Conservation (phyloP, 2,329 filamentous ascomycete genomes). For the Phialophora verrucosa region DNA sequence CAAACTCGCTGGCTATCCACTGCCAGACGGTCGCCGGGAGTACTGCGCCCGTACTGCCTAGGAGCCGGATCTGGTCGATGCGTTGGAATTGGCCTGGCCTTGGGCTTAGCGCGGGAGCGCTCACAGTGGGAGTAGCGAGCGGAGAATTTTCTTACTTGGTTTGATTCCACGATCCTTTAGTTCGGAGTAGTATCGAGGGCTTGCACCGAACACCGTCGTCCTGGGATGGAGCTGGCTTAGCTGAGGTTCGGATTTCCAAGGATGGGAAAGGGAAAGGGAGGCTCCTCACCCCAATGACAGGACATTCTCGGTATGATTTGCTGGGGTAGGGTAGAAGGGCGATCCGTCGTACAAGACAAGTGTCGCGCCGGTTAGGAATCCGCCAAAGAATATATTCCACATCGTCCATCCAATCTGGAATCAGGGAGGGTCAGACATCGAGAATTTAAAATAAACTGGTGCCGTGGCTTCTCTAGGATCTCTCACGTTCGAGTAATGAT, state of each 20-base stretch:
- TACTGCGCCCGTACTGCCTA: slow-evolving; percentile 24
- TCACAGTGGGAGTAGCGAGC: not conserved
- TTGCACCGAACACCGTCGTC: slow-evolving; percentile 21
- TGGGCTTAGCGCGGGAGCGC: no score
- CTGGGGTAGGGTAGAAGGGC: slow-evolving; percentile 43
- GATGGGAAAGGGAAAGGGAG: not conserved
- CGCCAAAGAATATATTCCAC: slow-evolving; percentile 57
- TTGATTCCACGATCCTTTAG: slow-evolving; percentile 19
- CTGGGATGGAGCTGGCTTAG: not conserved
- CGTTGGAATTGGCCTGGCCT: no score
- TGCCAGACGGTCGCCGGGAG: slow-evolving; percentile 10
- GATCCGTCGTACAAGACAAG: slow-evolving; percentile 56
- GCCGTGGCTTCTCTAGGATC: not conserved
- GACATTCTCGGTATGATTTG: slow-evolving; percentile 42
- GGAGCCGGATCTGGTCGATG: slow-evolving; percentile 9
- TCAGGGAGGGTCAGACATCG: not conserved
- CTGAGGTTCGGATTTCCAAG: not conserved
- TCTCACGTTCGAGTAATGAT: slow-evolving; percentile 49
- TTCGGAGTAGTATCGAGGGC: slow-evolving; percentile 25
- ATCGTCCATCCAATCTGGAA: slow-evolving; percentile 49
- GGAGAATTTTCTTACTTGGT: slow-evolving; percentile 8
- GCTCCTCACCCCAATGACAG: not conserved
- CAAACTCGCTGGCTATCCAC: slow-evolving; percentile 25
- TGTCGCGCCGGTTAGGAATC: slow-evolving; percentile 64
- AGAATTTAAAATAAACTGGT: not conserved